Evolutionary conservation across 495 filamentous ascomycete genomes (phyloP), one percentile per base, ranked within the genome.

Genomic region (Penicillium taxi): DNA sequence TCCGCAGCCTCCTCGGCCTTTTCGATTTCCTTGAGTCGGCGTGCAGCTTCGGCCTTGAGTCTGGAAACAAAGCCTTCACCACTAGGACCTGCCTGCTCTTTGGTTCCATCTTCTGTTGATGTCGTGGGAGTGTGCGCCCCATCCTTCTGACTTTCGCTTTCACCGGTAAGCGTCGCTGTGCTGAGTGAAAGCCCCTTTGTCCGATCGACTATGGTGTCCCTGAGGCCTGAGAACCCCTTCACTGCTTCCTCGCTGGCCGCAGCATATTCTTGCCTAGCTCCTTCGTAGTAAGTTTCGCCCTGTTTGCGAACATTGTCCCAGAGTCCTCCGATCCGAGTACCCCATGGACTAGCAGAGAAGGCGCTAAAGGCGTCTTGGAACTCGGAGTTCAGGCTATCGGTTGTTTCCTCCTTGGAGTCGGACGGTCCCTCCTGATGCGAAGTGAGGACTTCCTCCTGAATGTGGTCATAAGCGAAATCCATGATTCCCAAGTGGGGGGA

Each of bases 381-480:
- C 53, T 99, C 91, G 52, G 73, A 72, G 59, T 94, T 94, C 17
- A 96, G 72, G 23, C 77, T 77, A 32, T 72, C 47, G 47, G 74
- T 65, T 26, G 65, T 38, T 59, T 58, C 50, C 64, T 69, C 39
- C 58, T 37, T 34, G 14, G 15, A 21, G 28, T 26, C 26, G 19
- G 60, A 39, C 2, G 49, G 25, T 54, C 54, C 52, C 27, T 75
- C 65, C 47, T 75, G 58, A 29, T 82, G 73, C 26, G 84, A 76
- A 15, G 73, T 69, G 44, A 86, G 67, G 36, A 75, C 71, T 55
- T 89, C 82, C 66, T 94, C 87, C 53, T 86, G 82, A 49, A 98
- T 93, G 59, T 94, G 88, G 54, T 98, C 91, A 73, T 96, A 98
- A 25, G 91, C 88, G 50, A 94, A 62, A 73, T 98, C 91, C 91